Evolutionary conservation across 2,329 filamentous ascomycete species (phyloP).

Genomic region (Penicillium rolfsii): DNA sequence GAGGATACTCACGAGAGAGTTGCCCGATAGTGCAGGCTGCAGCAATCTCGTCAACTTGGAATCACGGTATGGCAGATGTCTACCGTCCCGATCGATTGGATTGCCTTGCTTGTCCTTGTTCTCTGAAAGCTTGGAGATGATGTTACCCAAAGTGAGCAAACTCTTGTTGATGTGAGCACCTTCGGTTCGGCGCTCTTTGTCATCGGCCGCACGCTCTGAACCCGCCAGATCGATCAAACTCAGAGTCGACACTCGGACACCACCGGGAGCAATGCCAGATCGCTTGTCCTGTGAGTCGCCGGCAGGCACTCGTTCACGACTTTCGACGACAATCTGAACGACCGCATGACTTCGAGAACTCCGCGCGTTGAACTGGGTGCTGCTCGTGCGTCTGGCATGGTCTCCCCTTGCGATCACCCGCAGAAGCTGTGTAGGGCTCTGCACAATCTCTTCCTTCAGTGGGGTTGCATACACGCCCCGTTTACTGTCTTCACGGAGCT

Average conservation of each 20-base stretch:
- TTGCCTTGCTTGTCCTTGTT: conserved; percentile 81
- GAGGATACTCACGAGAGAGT: conserved; percentile 93
- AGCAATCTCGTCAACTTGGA: conserved; percentile 94
- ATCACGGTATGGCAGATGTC: conserved; percentile 94
- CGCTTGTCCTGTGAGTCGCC: conserved; percentile 63
- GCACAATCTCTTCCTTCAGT: conserved; percentile 96
- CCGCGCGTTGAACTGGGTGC: conserved; percentile 94
- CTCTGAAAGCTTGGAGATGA: conserved; percentile 90
- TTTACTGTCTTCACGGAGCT: conserved; percentile 93
- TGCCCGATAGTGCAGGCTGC: conserved; percentile 88
- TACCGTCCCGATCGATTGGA: conserved; percentile 75
- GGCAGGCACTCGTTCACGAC: conserved; percentile 77
- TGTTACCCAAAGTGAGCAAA: conserved; percentile 88
- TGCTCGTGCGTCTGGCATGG: conserved; percentile 83
- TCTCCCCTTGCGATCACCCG: conserved; percentile 95
- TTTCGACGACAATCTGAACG: conserved; percentile 98
- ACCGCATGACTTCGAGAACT: conserved; percentile 98
- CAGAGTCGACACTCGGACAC: conserved; percentile 91
- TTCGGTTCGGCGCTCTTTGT: conserved; percentile 89
- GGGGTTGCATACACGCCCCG: conserved; percentile 95
- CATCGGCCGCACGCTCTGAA: conserved; percentile 93
- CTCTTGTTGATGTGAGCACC: conserved; percentile 99
- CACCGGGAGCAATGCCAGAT: conserved; percentile 74
- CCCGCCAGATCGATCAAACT: conserved; percentile 96
- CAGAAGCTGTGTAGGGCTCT: conserved; percentile 92